Conservation (phyloP, 371 early-diverging fungal species). For the Circinella umbellata region DNA sequence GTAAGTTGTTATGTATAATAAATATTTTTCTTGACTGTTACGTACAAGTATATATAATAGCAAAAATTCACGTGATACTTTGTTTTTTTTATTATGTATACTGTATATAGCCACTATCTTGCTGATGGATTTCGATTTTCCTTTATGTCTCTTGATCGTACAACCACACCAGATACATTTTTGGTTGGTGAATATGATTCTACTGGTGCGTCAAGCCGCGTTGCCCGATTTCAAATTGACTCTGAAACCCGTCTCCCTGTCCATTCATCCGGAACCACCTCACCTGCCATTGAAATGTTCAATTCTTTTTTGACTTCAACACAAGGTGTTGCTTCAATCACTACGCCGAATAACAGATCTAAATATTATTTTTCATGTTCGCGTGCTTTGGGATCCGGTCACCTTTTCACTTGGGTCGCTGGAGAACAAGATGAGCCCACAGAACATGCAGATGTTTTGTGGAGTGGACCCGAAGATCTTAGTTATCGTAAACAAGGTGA, state of each 20-base stretch:
- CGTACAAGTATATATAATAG: no score
- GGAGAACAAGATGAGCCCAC: slow-evolving; percentile 3
- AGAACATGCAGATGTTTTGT: not conserved
- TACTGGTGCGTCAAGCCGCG: slow-evolving; percentile 2
- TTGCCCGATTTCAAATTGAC: slow-evolving; percentile 18
- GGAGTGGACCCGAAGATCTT: slow-evolving; percentile 4
- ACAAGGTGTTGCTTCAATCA: slow-evolving; percentile 7
- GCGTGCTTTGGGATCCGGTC: slow-evolving; percentile 2
- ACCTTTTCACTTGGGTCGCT: slow-evolving; percentile 10
- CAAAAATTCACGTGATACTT: no score
- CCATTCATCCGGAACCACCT: slow-evolving; percentile 10
- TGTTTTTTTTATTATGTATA: no score
- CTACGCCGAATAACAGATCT: not conserved
- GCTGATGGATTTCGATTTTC: slow-evolving; percentile 17
- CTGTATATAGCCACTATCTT: slow-evolving; percentile 7
- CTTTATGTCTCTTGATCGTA: slow-evolving; percentile 17
- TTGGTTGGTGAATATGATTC: slow-evolving; percentile 14
- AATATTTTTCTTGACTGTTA: no score
- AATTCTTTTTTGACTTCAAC: slow-evolving; percentile 7
- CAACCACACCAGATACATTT: slow-evolving; percentile 14
- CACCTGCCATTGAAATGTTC: slow-evolving; percentile 10
- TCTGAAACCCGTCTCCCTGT: slow-evolving; percentile 4
- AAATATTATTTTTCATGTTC: slow-evolving; percentile 14
- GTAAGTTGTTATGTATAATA: not conserved
- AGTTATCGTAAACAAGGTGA: slow-evolving; percentile 13